Evolutionary conservation across 768 basidiomycete genomes (phyloP).

Genomic region (Kwoniella sp.): DNA sequence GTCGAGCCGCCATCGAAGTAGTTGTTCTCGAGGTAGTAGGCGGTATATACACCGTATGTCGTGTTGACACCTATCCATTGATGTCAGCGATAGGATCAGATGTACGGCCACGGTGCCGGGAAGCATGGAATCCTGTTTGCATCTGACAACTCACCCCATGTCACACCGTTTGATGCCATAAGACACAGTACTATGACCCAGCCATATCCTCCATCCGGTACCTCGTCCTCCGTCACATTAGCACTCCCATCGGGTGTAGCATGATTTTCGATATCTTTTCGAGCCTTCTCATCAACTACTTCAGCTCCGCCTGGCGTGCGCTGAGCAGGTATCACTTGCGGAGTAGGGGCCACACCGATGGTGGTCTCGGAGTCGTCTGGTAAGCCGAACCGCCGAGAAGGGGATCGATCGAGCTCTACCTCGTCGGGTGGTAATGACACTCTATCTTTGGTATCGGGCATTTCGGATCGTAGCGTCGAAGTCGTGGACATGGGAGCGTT

Average conservation of each 20-base stretch:
- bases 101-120: not conserved
- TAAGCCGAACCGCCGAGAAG: not conserved
- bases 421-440: not conserved
- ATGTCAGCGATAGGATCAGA: not conserved
- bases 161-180: constrained; percentile 43
- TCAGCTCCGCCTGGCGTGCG: not conserved
- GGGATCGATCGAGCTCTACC: not conserved
- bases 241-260: not conserved
- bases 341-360: not conserved
- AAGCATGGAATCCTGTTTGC: no score
- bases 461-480: not conserved
- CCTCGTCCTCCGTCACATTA: constrained; percentile 18
- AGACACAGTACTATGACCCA: constrained; percentile 54
- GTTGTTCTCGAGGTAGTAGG: constrained; percentile 39
- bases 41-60: constrained; percentile 49
- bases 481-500: not conserved
- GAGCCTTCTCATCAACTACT: not conserved
- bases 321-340: not conserved
- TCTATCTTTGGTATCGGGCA: not conserved
- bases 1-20: constrained; percentile 36
- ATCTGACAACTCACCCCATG: constrained; percentile 39
- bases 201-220: constrained; percentile 56
- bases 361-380: not conserved
- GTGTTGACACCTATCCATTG: constrained; percentile 42
- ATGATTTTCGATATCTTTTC: not conserved